Evolutionary conservation across 2,329 filamentous ascomycete species (phyloP).

Genomic region (Monilinia polystroma): DNA sequence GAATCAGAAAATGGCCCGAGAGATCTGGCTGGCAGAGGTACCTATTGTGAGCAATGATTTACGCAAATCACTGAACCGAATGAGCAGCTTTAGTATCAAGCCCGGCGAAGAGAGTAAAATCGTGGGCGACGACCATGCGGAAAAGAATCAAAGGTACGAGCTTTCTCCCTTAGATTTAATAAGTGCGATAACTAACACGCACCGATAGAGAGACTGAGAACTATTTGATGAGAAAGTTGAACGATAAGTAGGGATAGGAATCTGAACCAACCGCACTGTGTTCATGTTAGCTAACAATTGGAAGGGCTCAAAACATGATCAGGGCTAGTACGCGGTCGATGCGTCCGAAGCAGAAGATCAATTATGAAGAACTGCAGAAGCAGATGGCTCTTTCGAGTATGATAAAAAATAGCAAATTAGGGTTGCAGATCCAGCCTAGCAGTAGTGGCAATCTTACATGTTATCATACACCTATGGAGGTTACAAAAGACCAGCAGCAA

Average conservation of each 20-base stretch:
- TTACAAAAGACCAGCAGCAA: no score
- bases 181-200: neutral
- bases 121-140: neutral
- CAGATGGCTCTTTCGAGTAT: no score
- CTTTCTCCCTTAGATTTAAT: neutral
- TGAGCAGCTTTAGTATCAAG: neutral
- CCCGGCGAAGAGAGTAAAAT: neutral
- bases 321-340: no score
- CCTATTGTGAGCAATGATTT: neutral
- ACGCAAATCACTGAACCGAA: neutral
- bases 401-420: no score
- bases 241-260: neutral
- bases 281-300: neutral
- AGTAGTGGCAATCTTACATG: no score
- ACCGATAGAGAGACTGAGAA: neutral
- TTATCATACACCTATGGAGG: no score
- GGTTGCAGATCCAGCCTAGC: no score
- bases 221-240: neutral
- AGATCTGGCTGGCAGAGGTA: neutral
- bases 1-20: neutral
- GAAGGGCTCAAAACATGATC: neutral
- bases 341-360: neutral
- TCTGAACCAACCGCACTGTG: neutral
- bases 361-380: no score
- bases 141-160: neutral